Conservation (phyloP, 352 stramenopile genomes). For the Pythium guiyangense region DNA sequence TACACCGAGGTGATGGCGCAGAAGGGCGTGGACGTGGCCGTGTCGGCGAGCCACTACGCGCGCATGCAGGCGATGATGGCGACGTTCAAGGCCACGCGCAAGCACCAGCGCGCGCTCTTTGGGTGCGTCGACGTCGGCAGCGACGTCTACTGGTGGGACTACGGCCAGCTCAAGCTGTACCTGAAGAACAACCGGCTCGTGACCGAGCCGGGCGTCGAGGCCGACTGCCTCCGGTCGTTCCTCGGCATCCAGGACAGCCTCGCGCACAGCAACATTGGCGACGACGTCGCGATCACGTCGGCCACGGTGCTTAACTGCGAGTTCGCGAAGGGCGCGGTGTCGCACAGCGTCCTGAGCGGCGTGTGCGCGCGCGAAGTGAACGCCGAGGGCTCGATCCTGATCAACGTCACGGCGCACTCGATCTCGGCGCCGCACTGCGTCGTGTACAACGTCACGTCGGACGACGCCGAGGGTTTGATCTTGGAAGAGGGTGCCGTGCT, state of each 20-base stretch:
- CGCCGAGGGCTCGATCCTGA: slow-evolving; percentile 94
- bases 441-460: slow-evolving; percentile 96
- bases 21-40: slow-evolving; percentile 83
- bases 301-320: slow-evolving; percentile 81
- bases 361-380: slow-evolving; percentile 89
- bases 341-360: slow-evolving; percentile 85
- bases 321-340: slow-evolving; percentile 60
- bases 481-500: slow-evolving; percentile 92
- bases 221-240: slow-evolving; percentile 75
- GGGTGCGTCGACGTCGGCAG: slow-evolving; percentile 96
- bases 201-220: slow-evolving; percentile 78
- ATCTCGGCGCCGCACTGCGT: slow-evolving; percentile 94
- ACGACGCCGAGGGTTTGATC: slow-evolving; percentile 87
- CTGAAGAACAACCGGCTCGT: slow-evolving; percentile 96
- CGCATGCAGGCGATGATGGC: slow-evolving; percentile 92
- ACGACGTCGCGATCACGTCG: slow-evolving; percentile 45
- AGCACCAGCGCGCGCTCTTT: slow-evolving; percentile 88
- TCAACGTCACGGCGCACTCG: slow-evolving; percentile 96
- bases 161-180: slow-evolving; percentile 98
- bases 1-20: slow-evolving; percentile 95
- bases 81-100: slow-evolving; percentile 67
- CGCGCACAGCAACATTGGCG: slow-evolving; percentile 72
- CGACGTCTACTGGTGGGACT: slow-evolving; percentile 98
- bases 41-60: slow-evolving; percentile 83
- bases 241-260: slow-evolving; percentile 74